Conservation (phyloP, 345 rosid species). For the Sisymbrium irio region DNA sequence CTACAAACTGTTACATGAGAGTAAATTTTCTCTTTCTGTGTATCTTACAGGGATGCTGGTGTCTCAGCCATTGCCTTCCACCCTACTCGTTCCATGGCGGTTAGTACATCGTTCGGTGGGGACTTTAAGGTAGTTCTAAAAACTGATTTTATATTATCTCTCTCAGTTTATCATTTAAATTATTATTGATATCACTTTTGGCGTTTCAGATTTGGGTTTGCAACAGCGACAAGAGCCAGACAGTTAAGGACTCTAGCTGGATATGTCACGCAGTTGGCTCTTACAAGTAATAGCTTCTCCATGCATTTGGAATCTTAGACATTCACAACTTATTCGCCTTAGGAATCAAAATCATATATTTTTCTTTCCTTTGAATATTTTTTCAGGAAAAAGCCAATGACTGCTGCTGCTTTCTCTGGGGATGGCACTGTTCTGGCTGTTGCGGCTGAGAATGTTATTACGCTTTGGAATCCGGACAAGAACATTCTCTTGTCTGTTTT, state of each 20-base stretch:
- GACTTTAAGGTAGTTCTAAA: constrained; percentile 80
- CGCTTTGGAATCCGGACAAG: constrained; percentile 83
- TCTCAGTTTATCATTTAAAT: not conserved
- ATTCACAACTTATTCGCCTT: not conserved
- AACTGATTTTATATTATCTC: not conserved
- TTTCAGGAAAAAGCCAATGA: constrained; percentile 79
- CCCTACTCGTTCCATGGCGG: constrained; percentile 70
- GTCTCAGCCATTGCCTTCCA: constrained; percentile 79
- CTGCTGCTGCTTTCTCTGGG: constrained; percentile 88
- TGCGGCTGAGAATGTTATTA: constrained; percentile 86
- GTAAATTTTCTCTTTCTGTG: not conserved
- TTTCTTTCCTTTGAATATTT: not conserved
- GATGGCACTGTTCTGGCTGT: constrained; percentile 98
- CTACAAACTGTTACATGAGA: not conserved
- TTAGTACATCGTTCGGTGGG: constrained; percentile 79
- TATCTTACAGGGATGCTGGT: constrained; percentile 60
- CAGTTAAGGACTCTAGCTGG: constrained; percentile 60
- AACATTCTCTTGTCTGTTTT: constrained; percentile 76
- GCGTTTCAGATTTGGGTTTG: constrained; percentile 69
- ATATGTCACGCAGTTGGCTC: constrained; percentile 89
- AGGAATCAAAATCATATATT: not conserved
- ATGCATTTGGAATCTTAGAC: not conserved
- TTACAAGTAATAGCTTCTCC: constrained; percentile 58
- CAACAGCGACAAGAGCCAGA: constrained; percentile 42
- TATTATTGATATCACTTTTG: not conserved